These are phyloP conservation scores for Aspergillus sp. DNA, from an alignment of 2,329 filamentous ascomycete species.

Conservation along the genomic window DNA sequence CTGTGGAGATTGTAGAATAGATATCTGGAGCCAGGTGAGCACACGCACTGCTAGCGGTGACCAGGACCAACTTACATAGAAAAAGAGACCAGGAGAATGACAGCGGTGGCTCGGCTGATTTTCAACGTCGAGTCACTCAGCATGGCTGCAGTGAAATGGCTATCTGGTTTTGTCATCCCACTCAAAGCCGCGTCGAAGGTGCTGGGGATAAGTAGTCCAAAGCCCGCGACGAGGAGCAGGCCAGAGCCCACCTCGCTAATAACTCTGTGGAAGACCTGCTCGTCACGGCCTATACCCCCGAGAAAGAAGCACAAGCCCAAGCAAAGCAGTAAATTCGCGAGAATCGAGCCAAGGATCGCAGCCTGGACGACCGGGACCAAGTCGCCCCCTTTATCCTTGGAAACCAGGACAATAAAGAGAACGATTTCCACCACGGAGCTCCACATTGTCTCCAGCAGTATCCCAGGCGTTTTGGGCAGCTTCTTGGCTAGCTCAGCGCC, in stretches of 20 bases:
- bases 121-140: slow-evolving; percentile 48
- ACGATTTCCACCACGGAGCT: slow-evolving; percentile 74
- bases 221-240: slow-evolving; percentile 66
- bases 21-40: neutral
- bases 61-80: slow-evolving; percentile 39
- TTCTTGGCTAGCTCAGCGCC: slow-evolving; percentile 64
- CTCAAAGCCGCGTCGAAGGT: slow-evolving; percentile 39
- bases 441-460: slow-evolving; percentile 45
- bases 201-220: slow-evolving; percentile 35
- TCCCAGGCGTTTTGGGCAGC: slow-evolving; percentile 57
- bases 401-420: slow-evolving; percentile 67
- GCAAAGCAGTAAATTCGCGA: slow-evolving; percentile 74
- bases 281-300: slow-evolving; percentile 59
- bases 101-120: slow-evolving; percentile 61
- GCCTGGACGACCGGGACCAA: slow-evolving; percentile 62
- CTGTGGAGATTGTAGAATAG: neutral
- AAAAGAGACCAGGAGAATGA: slow-evolving; percentile 64
- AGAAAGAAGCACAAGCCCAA: slow-evolving; percentile 71
- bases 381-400: slow-evolving; percentile 39
- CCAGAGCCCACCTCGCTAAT: slow-evolving; percentile 72
- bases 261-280: slow-evolving; percentile 62
- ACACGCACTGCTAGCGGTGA: neutral
- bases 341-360: slow-evolving; percentile 71
- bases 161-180: slow-evolving; percentile 19
- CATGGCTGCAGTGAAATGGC: slow-evolving; percentile 24